Evolutionary conservation across 768 basidiomycete species (phyloP), one percentile per base, ranked within the genome.

Genomic region (Amanita fuliginea): DNA sequence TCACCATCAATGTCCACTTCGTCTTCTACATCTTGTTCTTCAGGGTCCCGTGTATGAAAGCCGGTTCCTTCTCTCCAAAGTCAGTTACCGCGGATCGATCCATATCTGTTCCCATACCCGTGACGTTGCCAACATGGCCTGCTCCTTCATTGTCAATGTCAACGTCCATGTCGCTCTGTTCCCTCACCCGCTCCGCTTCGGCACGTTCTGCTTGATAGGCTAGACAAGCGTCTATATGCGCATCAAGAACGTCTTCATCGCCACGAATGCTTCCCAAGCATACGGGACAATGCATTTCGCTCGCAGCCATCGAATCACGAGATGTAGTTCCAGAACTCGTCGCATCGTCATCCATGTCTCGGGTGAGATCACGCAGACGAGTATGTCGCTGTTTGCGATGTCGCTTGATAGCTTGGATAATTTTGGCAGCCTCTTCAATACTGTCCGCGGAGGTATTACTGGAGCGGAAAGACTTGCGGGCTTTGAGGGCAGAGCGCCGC

Each of bases 1-100:
- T 85, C 84, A 2, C 87, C 86, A 50, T 88, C 87, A 8, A 89
- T 68, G 51, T 91, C 88, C 8, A 90, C 70, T 41, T 88, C 87
- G 14, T 84, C 86, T 26, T 91, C 88, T 2, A 85, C 73, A 51
- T 88, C 86, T 52, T 72, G 66, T 14, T 73, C 68, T n/a, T 70
- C 61, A 21, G 65, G 66, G 53, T 77, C 68, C 35, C 83, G 79
- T 7, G 78, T 72, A 51, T 78, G 72, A 60, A 89, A 86, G n/a
- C 88, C 88, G 6, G 78, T 76, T 10, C 84, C 86, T 82, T 53
- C 21, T n/a, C 52, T 16, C 36, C 45, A 46, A 30, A 41, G 33
- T 28, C 30, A 28, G 37, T 16, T 14, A 35, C 34, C 45, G 40
- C 28, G 33, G 32, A 43, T 32, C 22, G 14, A 18, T 51, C 33